A percentile compares a stretch with the other conserved stretches of the same genome.
These are phyloP conservation scores for Yarrowia porcina DNA, from an alignment of 805 yeast species.

Conservation along the genomic window DNA sequence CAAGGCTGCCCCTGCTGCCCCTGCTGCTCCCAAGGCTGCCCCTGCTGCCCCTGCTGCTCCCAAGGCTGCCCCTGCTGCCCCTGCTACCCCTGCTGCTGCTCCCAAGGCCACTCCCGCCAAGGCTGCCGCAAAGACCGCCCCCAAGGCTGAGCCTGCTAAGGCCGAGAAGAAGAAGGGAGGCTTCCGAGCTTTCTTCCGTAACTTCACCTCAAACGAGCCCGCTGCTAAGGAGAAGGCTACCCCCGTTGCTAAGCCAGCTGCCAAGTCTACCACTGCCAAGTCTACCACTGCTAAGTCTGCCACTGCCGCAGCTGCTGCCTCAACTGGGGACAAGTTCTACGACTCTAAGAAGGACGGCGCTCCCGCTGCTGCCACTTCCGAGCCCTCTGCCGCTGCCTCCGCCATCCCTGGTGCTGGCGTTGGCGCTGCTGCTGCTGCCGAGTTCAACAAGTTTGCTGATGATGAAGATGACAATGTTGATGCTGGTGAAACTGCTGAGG, in stretches of 20 bases:
- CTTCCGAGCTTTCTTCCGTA: constrained; percentile 23
- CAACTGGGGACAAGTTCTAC: constrained; percentile 20
- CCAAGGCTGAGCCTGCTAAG: not conserved
- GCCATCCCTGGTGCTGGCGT: constrained; percentile 20
- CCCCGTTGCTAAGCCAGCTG: not conserved
- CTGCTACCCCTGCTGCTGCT: not conserved
- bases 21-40: not conserved
- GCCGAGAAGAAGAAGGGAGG: constrained; percentile 20
- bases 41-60: not conserved
- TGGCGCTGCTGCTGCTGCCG: constrained; percentile 21
- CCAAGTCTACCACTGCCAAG: not conserved
- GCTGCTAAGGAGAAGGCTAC: constrained; percentile 21
- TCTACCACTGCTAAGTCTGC: not conserved
- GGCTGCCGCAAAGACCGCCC: not conserved
- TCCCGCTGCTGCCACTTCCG: not conserved
- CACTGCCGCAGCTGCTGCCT: constrained; percentile 1
- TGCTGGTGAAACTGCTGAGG: constrained; percentile 4
- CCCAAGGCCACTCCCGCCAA: not conserved
- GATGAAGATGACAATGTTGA: constrained; percentile 8
- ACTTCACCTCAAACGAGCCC: constrained; percentile 2
- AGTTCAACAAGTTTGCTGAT: constrained; percentile 15
- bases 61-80: not conserved
- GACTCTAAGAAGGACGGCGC: constrained; percentile 18
- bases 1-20: not conserved
- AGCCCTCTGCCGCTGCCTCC: constrained; percentile 12